Base-by-base conservation (phyloP, 192 early-diverging fungal genomes). In the Coemansia sp. region DNA sequence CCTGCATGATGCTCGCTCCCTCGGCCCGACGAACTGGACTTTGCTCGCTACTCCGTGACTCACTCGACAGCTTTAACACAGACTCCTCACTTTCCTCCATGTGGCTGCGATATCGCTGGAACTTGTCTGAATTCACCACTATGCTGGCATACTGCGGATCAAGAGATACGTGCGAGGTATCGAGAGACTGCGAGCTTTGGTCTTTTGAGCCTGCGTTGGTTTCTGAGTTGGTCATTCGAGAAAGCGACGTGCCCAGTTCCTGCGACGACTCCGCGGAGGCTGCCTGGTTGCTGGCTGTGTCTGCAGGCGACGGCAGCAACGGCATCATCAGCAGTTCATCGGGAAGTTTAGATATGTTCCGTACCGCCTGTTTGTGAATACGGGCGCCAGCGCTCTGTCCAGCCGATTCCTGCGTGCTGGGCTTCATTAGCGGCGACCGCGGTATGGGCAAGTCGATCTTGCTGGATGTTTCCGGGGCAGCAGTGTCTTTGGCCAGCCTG, bases 361-460 rank as follows among this genome's bases (percentile, higher is more conserved):
- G 61, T 12, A 57, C 56, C 1, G 72, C 72, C 57, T 76, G 66
- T 18, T 63, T 49, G 44, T 69, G 72, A 15, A 76, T 76, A 3
- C 54, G 54, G 15, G 63, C 58, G 14, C 72, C 72, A 0, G 72
- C 62, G 31, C 66, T 76, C 16, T 39, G 37, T 0, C 51, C 65
- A 14, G 42, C 20, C 21, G 61, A 28, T 10, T 37, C 53, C 4
- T 20, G 39, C 45, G 44, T 56, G 17, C 44, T 16, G 11, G 66
- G 62, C 39, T 60, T 41, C n/a, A 76, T 53, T 32, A 64, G 53
- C 37, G 72, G 72, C 23, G 72, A 76, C 14, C 40, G 59, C 18
- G 60, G 56, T 45, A 59, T 74, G 17, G 40, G 18, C 45, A 57
- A 28, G 4, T 58, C 64, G 5, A 66, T 28, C 28, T 26, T 40